A percentile compares a stretch with the other conserved stretches of the same genome.
Evolutionary conservation across 257 asterid genomes (phyloP).

Genomic region (Ilex aquifolium): DNA sequence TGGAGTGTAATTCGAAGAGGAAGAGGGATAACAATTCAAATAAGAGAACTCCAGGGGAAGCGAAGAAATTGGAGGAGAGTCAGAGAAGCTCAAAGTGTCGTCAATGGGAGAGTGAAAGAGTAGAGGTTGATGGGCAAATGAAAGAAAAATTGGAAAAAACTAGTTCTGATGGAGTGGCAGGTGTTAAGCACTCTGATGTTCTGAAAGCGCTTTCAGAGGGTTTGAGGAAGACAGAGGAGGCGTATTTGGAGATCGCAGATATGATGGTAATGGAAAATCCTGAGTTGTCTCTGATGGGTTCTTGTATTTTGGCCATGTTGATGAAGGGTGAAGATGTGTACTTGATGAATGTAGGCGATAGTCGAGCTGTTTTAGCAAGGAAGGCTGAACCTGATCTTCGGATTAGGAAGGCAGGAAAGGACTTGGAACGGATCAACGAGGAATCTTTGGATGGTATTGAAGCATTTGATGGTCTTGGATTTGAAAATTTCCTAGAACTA

Average conservation of each 20-base stretch:
- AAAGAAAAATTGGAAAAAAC: constrained; percentile 41
- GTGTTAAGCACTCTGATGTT: constrained; percentile 59
- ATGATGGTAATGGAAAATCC: constrained; percentile 84
- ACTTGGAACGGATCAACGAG: constrained; percentile 30
- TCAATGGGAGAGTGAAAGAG: constrained; percentile 26
- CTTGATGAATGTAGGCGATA: constrained; percentile 91
- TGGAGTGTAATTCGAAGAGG: no score
- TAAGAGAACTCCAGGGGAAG: no score
- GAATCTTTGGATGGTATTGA: constrained; percentile 28
- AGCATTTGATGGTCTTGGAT: constrained; percentile 50
- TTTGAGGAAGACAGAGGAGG: constrained; percentile 69
- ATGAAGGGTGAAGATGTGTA: constrained; percentile 89
- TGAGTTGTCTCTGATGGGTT: constrained; percentile 93
- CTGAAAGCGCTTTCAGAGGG: constrained; percentile 76
- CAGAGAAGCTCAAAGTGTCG: no score
- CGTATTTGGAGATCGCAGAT: constrained; percentile 78
- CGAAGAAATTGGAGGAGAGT: no score
- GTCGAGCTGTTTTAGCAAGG: constrained; percentile 76
- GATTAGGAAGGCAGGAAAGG: constrained; percentile 28
- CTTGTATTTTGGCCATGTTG: constrained; percentile 90
- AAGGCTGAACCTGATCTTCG: constrained; percentile 34
- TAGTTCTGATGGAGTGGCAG: constrained; percentile 30
- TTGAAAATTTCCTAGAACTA: constrained; percentile 43
- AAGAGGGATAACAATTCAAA: no score
- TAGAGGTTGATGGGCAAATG: constrained; percentile 32